These are phyloP conservation scores for Botrytis byssoidea DNA, from an alignment of 2,329 filamentous ascomycete genomes.

Conservation along the genomic window DNA sequence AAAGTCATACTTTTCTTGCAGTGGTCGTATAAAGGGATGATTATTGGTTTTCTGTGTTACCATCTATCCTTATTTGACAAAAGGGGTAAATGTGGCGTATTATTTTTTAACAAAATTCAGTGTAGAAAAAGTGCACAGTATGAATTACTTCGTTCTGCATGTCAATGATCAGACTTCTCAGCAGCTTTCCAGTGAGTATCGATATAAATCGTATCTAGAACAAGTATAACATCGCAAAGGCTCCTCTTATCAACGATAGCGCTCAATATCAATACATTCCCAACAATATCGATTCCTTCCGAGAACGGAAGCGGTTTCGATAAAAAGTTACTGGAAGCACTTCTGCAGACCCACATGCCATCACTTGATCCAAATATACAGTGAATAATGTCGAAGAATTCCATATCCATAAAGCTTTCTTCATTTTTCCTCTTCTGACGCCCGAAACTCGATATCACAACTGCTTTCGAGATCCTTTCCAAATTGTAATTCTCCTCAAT, in stretches of 20 bases:
- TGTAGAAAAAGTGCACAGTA: not conserved
- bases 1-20: not conserved
- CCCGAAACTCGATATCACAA: not conserved
- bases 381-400: not conserved
- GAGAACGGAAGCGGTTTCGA: not conserved
- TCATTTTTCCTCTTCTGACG: too few species aligned
- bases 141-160: not conserved
- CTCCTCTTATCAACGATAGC: not conserved
- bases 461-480: fast-evolving
- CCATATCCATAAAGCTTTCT: not conserved
- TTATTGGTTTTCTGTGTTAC: not conserved
- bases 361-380: not conserved
- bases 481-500: not conserved
- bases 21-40: not conserved
- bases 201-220: not conserved
- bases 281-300: not conserved
- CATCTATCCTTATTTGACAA: not conserved
- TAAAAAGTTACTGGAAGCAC: not conserved
- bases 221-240: fast-evolving
- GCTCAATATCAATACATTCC: not conserved
- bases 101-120: fast-evolving
- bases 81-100: not conserved
- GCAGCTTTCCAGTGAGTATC: too few species aligned
- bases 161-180: not conserved
- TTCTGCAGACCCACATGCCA: not conserved